phyloP scores from a whole-genome alignment of 768 basidiomycete genomes.

The Leccinum arenicola region DNA sequence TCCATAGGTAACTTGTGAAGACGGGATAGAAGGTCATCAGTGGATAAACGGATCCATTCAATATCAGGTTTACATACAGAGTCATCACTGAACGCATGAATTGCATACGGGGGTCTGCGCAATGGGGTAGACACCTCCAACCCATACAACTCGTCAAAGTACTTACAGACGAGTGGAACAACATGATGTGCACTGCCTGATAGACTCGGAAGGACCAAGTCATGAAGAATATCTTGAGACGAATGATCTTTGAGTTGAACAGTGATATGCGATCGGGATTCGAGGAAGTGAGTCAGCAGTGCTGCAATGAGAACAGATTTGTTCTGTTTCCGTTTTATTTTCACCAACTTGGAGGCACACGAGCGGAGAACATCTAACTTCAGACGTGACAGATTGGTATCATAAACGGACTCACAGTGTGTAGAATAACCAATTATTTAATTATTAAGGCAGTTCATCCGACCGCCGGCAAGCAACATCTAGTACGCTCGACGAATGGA shows the following conservation, averaged over 20 bases:
- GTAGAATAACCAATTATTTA: no score
- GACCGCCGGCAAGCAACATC: no score
- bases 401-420: not conserved
- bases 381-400: not conserved
- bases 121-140: no score
- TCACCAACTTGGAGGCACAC: not conserved
- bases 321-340: not conserved
- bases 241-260: not conserved
- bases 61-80: not conserved
- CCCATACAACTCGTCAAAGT: not conserved
- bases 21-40: not conserved
- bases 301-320: not conserved
- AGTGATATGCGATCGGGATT: not conserved
- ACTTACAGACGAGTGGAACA: not conserved
- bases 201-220: not conserved
- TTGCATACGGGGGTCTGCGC: no score
- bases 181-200: not conserved
- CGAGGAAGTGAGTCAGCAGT: not conserved
- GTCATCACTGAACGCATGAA: not conserved
- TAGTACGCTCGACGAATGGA: no score
- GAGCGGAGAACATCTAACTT: not conserved
- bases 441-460: no score
- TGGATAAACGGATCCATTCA: not conserved
- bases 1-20: not conserved
- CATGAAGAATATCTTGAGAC: not conserved